Base-by-base conservation (phyloP, 148 eudicot species). In the Fallopia convolvulus region DNA sequence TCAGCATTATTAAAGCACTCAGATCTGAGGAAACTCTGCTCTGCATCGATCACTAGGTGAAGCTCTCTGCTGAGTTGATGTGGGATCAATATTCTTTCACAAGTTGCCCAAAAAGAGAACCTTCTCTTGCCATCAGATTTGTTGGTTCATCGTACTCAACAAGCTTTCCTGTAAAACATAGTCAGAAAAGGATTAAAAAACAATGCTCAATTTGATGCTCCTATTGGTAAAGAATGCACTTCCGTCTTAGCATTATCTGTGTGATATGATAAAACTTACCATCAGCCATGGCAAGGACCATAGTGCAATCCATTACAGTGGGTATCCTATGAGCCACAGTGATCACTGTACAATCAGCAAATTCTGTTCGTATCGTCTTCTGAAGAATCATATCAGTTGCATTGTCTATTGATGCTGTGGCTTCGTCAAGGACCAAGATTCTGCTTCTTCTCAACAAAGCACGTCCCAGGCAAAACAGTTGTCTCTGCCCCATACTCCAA, bases 401-500 rank as follows among this genome's bases (percentile, higher is more conserved):
- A 79, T 94, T 94, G 79, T 94, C 98, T 1, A 92, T 86, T 8
- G 97, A 94, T 55, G 98, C 93, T 60, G 97, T 94, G 7, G 98
- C 98, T 85, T 94, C 98, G 74, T 94, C 98, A 8, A 94, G 95
- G 61, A 92, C 98, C 79, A 94, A 72, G 44, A 94, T 80, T 83
- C 87, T 90, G 92, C 97, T 90, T 79, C 92, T 83, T 73, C 98
- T 90, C 75, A 92, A 58, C 70, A 94, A 80, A 73, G 97, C 97
- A 36, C 95, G 93, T 0, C 98, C 97, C 80, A 89, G 83, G 76
- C 97, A 94, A 42, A 94, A 94, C 78, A 94, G 65, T 74, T 94
- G 98, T 14, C 94, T 79, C 77, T 94, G 98, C 75, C 98, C 98
- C 97, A 94, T 89, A 87, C 98, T 94, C 98, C 98, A 91, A 53